These are phyloP conservation scores for Aspergillus latus DNA, from an alignment of 2,329 filamentous ascomycete species.

Conservation along the genomic window DNA sequence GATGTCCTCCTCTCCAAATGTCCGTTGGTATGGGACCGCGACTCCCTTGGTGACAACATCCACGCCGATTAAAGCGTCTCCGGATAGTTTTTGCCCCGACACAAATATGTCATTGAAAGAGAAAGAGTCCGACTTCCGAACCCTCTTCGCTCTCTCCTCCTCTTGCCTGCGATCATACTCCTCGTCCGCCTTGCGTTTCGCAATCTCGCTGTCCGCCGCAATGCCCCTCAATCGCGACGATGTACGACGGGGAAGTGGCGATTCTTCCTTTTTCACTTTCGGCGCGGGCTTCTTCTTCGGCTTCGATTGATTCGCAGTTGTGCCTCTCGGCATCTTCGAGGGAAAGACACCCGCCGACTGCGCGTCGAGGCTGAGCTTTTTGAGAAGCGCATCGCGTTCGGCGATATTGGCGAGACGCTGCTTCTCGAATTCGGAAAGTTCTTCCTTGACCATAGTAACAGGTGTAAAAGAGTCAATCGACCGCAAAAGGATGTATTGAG, in stretches of 20 bases:
- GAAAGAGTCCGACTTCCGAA: slow-evolving; percentile 66
- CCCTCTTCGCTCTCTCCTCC: slow-evolving; percentile 60
- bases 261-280: slow-evolving; percentile 63
- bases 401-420: slow-evolving; percentile 83
- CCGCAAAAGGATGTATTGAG: background rate
- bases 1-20: slow-evolving; percentile 81
- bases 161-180: slow-evolving; percentile 59
- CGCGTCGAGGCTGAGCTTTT: slow-evolving; percentile 68
- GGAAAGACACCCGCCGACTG: slow-evolving; percentile 68
- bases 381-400: slow-evolving; percentile 77
- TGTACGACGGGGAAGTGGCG: slow-evolving; percentile 56
- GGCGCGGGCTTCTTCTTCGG: slow-evolving; percentile 49
- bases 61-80: slow-evolving; percentile 62
- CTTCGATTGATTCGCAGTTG: slow-evolving; percentile 49
- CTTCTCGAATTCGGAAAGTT: slow-evolving; percentile 82
- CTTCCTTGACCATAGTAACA: slow-evolving; percentile 39
- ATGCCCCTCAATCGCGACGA: slow-evolving; percentile 64
- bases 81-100: slow-evolving; percentile 71
- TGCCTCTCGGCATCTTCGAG: slow-evolving; percentile 51
- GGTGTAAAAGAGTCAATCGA: background rate
- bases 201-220: slow-evolving; percentile 65
- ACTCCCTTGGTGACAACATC: slow-evolving; percentile 62
- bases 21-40: slow-evolving; percentile 77
- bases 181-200: slow-evolving; percentile 68
- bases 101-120: slow-evolving; percentile 75